Evolutionary conservation across 2,329 filamentous ascomycete genomes (phyloP).

Genomic region (Verticillium alfalfae): DNA sequence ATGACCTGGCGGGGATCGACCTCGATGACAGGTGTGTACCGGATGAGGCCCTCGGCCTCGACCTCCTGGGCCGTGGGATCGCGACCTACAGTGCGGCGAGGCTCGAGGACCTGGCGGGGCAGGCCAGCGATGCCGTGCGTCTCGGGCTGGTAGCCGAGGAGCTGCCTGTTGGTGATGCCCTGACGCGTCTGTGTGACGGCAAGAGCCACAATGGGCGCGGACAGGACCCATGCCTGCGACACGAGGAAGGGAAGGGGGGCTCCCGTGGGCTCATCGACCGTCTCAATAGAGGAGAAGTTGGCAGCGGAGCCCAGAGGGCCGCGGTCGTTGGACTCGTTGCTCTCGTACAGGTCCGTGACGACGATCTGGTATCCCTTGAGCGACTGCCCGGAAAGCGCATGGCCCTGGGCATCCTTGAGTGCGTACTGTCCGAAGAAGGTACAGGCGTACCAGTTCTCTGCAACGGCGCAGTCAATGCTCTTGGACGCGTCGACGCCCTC

Average conservation of each 20-base stretch:
- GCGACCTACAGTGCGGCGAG: conserved; percentile 77
- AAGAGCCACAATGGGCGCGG: conserved; percentile 72
- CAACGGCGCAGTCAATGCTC: conserved; percentile 70
- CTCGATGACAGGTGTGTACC: conserved; percentile 71
- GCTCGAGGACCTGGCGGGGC: conserved; percentile 73
- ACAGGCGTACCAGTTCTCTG: conserved; percentile 95
- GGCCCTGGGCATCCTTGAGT: conserved; percentile 41
- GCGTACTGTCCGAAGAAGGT: conserved; percentile 64
- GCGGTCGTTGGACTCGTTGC: conserved; percentile 74
- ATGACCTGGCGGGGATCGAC: conserved; percentile 78
- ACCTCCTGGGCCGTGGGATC: conserved; percentile 74
- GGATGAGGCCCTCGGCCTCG: conserved; percentile 72
- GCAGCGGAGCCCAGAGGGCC: conserved; percentile 64
- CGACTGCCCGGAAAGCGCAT: conserved; percentile 28
- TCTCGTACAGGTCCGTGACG: conserved; percentile 87
- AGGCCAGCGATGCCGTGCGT: conserved; percentile 73
- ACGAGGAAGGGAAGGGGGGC: conserved; percentile 66
- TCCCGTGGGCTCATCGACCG: conserved; percentile 49
- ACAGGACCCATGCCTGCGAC: conserved; percentile 75
- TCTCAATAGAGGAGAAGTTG: conserved; percentile 75
- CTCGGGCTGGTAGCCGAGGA: conserved; percentile 73
- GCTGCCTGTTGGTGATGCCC: conserved; percentile 78
- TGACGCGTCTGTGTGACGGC: conserved; percentile 85
- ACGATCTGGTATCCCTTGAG: conserved; percentile 83
- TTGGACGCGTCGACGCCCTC: conserved; percentile 68